phyloP scores from a whole-genome alignment of 1,284 basidiomycete species.

The Wolfiporia cocos region DNA sequence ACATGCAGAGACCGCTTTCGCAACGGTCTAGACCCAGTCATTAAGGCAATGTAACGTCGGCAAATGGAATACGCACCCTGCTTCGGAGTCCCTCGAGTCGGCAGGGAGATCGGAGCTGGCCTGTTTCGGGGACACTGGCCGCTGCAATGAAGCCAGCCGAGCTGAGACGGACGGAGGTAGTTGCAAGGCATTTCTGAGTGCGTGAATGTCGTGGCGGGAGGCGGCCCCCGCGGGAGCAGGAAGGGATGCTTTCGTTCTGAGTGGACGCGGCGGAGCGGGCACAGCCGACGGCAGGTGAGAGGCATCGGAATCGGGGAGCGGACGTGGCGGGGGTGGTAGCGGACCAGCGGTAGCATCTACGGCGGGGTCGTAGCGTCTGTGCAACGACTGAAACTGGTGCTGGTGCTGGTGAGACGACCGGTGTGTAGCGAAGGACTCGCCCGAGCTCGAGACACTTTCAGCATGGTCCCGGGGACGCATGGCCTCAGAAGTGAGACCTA shows the following conservation, averaged over 20 bases:
- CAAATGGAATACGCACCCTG: conserved; percentile 1
- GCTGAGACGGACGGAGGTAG: conserved; percentile 48
- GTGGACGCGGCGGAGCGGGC: conserved; percentile 60
- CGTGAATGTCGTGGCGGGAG: conserved; percentile 40
- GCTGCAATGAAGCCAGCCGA: conserved; percentile 31
- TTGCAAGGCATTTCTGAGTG: conserved; percentile 50
- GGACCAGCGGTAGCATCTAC: conserved; percentile 67
- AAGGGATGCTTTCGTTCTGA: conserved; percentile 51
- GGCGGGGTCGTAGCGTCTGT: conserved; percentile 59
- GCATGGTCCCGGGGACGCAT: conserved; percentile 7
- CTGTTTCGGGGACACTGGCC: conserved; percentile 6
- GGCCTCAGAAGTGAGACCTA: conserved; percentile 32
- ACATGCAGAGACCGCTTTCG: conserved; percentile 36
- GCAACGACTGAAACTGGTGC: conserved; percentile 20
- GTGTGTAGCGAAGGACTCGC: conserved; percentile 7
- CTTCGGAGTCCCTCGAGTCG: conserved; percentile 2
- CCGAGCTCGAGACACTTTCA: conserved; percentile 1
- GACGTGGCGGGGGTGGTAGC: conserved; percentile 59
- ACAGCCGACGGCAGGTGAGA: conserved; percentile 26
- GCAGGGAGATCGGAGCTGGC: neutral
- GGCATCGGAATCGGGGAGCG: conserved; percentile 29
- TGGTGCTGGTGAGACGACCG: conserved; percentile 4
- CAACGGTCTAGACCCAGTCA: conserved; percentile 7
- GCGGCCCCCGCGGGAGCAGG: conserved; percentile 19
- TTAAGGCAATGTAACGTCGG: neutral